These are phyloP conservation scores for Aspergillus texensis DNA, from an alignment of 2,329 filamentous ascomycete genomes.

Conservation along the genomic window DNA sequence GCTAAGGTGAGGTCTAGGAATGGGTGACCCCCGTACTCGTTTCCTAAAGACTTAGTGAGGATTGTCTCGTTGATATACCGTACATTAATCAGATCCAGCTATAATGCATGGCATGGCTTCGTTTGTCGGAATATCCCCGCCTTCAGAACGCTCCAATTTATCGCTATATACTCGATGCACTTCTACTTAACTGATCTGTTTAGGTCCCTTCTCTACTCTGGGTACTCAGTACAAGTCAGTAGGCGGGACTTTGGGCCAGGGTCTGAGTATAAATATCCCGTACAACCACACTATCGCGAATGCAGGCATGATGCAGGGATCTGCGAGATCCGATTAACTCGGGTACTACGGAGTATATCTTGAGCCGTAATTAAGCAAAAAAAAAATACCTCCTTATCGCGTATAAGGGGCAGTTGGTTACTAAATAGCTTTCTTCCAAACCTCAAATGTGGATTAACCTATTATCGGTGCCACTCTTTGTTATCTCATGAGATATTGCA, in stretches of 20 bases:
- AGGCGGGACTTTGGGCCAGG: background rate
- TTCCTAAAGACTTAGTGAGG: background rate
- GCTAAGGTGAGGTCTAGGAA: too few species aligned
- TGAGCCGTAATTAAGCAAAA: background rate
- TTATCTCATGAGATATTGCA: background rate
- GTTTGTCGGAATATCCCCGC: background rate
- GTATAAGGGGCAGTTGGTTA: background rate
- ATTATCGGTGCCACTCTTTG: background rate
- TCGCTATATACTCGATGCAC: background rate
- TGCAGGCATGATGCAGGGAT: background rate
- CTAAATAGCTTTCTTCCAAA: background rate
- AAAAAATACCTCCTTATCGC: background rate
- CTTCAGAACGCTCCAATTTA: background rate
- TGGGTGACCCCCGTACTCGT: background rate
- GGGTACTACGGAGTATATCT: background rate
- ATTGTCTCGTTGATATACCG: background rate
- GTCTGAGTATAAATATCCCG: background rate
- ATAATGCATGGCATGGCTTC: too few species aligned
- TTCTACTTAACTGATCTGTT: background rate
- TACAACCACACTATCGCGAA: too few species aligned
- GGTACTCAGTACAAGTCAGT: background rate
- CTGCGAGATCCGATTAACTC: background rate
- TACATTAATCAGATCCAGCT: background rate
- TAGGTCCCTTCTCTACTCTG: background rate
- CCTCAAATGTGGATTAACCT: background rate